Conservation (phyloP, 2,329 filamentous ascomycete genomes). For the Claviceps maximensis region DNA sequence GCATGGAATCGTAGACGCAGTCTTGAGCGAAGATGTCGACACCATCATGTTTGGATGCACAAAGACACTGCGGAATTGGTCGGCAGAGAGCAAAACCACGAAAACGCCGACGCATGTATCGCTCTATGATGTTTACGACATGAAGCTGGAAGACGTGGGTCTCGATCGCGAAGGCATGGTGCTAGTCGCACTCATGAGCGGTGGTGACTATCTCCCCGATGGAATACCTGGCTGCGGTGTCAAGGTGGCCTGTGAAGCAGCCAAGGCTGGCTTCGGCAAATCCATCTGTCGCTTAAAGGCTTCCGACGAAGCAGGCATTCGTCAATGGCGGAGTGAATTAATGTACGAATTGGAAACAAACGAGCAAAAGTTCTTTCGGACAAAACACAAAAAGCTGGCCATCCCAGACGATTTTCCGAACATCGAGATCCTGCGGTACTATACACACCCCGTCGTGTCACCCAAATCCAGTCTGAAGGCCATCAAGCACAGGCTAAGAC, state of each 20-base stretch:
- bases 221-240: conserved; percentile 80
- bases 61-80: conserved; percentile 69
- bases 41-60: conserved; percentile 94
- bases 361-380: conserved; percentile 65
- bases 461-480: conserved; percentile 31
- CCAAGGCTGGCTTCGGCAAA: conserved; percentile 72
- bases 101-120: conserved; percentile 75
- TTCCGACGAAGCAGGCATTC: conserved; percentile 45
- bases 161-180: conserved; percentile 85
- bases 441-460: conserved; percentile 79
- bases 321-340: conserved; percentile 59
- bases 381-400: conserved; percentile 56
- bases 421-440: conserved; percentile 66
- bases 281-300: conserved; percentile 54
- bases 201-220: conserved; percentile 83
- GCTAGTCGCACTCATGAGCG: conserved; percentile 84
- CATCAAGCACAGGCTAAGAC: conserved; percentile 14
- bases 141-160: conserved; percentile 36
- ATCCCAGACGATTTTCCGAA: conserved; percentile 78
- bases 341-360: conserved; percentile 71
- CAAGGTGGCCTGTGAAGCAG: conserved; percentile 81
- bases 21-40: conserved; percentile 92
- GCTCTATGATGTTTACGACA: conserved; percentile 55
- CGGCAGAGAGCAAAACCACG: conserved; percentile 51
- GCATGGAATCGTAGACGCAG: conserved; percentile 76